These are phyloP conservation scores for Ceratonia siliqua DNA, from an alignment of 306 rosid genomes.

Conservation along the genomic window DNA sequence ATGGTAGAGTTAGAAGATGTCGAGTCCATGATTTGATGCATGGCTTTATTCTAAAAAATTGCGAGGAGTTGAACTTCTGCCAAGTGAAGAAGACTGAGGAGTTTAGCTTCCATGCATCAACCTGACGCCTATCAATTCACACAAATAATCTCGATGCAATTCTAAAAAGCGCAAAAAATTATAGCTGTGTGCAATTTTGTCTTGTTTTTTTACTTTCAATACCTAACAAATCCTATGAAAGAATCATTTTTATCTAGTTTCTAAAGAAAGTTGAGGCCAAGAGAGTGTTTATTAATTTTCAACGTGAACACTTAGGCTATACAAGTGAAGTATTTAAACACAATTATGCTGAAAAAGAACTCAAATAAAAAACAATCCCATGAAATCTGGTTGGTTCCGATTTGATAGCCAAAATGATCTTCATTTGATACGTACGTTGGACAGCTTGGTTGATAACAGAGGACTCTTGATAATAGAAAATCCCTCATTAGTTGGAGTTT, in stretches of 20 bases:
- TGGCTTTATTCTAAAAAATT: background rate
- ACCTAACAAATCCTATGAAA: background rate
- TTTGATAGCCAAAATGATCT: no score
- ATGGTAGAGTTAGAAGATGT: background rate
- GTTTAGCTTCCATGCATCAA: background rate
- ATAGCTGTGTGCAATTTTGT: background rate
- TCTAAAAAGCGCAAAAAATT: background rate
- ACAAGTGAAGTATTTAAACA: no score
- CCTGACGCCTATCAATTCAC: constrained; percentile 1
- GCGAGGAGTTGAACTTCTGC: background rate
- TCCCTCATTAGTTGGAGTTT: no score
- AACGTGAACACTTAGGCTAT: no score
- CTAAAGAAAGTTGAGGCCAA: no score
- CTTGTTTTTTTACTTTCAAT: background rate
- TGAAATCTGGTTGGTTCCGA: no score
- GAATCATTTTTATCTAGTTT: background rate
- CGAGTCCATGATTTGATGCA: background rate
- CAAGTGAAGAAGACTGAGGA: background rate
- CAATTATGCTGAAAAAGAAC: no score
- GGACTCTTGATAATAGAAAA: no score
- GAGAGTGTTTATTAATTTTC: no score
- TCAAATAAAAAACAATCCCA: no score
- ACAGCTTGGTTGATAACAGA: no score
- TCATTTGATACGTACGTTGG: no score
- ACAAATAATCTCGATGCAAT: background rate